phyloP scores from a whole-genome alignment of 352 stramenopile species.

The Blastocystis hominis region DNA sequence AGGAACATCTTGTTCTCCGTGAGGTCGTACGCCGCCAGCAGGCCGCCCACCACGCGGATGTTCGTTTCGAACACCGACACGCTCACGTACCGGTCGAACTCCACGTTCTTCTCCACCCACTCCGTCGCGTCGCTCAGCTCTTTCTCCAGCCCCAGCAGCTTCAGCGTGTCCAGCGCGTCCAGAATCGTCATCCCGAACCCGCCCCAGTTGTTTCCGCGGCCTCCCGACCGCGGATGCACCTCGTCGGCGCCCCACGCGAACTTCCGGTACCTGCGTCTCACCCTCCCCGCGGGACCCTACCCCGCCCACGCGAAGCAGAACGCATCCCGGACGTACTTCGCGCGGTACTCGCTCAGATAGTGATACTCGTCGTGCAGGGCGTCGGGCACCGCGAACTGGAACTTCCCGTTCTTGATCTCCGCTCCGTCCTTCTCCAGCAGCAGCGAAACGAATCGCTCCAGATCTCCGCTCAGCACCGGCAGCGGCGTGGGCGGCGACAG shows the following conservation, averaged over 20 bases:
- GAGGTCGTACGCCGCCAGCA: slow-evolving; percentile 84
- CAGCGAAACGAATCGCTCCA: not conserved
- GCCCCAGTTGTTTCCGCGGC: slow-evolving; percentile 2
- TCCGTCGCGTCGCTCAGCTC: slow-evolving; percentile 71
- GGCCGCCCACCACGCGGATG: slow-evolving; percentile 85
- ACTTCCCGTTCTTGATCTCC: not conserved
- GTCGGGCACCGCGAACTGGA: not conserved
- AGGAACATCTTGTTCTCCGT: slow-evolving; percentile 62
- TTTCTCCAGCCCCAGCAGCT: slow-evolving; percentile 69
- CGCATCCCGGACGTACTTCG: slow-evolving; percentile 16
- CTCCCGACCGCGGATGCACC: not conserved
- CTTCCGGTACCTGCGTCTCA: not conserved
- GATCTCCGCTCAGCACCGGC: not conserved
- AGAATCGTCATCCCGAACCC: slow-evolving; percentile 51
- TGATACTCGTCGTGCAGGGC: slow-evolving; percentile 34
- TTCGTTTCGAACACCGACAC: slow-evolving; percentile 91
- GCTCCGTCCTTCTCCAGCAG: not conserved
- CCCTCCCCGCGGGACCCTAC: not conserved
- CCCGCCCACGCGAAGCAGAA: slow-evolving; percentile 35
- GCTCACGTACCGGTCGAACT: slow-evolving; percentile 73
- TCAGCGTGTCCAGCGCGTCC: slow-evolving; percentile 45
- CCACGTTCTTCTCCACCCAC: slow-evolving; percentile 59
- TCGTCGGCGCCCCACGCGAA: slow-evolving; percentile 48
- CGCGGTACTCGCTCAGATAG: slow-evolving; percentile 49
- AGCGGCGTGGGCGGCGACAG: not conserved